A percentile compares a stretch with the other conserved stretches of the same genome.
Conservation (phyloP, 192 early-diverging fungal species). For the Coemansia sp. region DNA sequence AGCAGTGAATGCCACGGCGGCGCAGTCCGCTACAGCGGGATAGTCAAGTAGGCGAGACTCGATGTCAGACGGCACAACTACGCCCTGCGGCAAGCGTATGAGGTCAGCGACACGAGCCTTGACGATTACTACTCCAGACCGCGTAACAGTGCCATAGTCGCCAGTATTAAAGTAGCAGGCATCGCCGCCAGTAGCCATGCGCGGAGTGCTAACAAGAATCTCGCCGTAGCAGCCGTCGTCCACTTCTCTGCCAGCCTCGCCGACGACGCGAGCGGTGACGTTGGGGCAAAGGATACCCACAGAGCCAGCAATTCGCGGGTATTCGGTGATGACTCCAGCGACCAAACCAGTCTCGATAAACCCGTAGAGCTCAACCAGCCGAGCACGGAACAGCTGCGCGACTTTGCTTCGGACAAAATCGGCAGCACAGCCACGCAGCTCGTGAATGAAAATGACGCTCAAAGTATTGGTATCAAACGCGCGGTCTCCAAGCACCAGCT, state of each 20-base stretch:
- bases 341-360: constrained; percentile 48
- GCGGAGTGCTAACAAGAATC: constrained; percentile 46
- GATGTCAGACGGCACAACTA: constrained; percentile 31
- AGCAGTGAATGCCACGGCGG: constrained; percentile 22
- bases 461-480: constrained; percentile 28
- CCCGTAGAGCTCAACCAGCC: constrained; percentile 52
- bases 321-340: constrained; percentile 51
- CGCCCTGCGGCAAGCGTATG: constrained; percentile 10
- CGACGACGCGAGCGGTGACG: constrained; percentile 39
- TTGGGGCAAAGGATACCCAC: constrained; percentile 46
- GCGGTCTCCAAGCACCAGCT: constrained; percentile 8
- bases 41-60: constrained; percentile 20
- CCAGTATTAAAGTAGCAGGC: constrained; percentile 39
- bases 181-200: constrained; percentile 10
- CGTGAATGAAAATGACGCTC: constrained; percentile 34
- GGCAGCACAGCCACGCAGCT: constrained; percentile 20
- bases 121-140: constrained; percentile 41
- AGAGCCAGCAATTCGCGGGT: constrained; percentile 39
- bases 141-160: constrained; percentile 41
- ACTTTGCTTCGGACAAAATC: constrained; percentile 25
- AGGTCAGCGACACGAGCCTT: constrained; percentile 41
- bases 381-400: constrained; percentile 25
- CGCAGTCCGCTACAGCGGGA: constrained; percentile 34
- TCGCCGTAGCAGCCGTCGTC: constrained; percentile 46
- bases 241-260: constrained; percentile 28